Base-by-base conservation (phyloP, 2,329 filamentous ascomycete genomes). In the Fusarium setosum region DNA sequence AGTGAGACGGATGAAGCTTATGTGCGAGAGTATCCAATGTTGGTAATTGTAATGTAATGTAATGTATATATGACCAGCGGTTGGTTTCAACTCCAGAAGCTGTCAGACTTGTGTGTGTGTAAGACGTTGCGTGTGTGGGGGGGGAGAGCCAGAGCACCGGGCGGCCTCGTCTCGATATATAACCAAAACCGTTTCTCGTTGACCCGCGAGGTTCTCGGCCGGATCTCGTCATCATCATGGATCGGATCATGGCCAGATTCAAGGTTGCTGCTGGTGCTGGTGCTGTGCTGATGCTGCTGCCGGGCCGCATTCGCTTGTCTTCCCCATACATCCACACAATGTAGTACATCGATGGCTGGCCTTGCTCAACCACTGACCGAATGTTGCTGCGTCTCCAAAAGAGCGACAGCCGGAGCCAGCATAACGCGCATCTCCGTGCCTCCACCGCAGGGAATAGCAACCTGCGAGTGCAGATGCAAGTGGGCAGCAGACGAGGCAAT, bases 1-100 rank as follows among this genome's bases (percentile, higher is more conserved):
- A 32, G 61, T 65, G 59, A 65, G 61, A 57, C 56, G 41, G 47
- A 52, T 56, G 42, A 60, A 51, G 63, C 44, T 56, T 67, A 61
- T 50, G 24, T 38, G 40, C n/a, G n/a, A n/a, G n/a, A n/a, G n/a
- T n/a, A n/a, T n/a, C n/a, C n/a, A n/a, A n/a, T n/a, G n/a, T n/a
- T n/a, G n/a, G n/a, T n/a, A n/a, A n/a, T n/a, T n/a, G n/a, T n/a
- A n/a, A n/a, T n/a, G n/a, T n/a, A n/a, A n/a, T n/a, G n/a, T n/a
- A n/a, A n/a, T n/a, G n/a, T n/a, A n/a, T n/a, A n/a, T n/a, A n/a
- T n/a, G n/a, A n/a, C n/a, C n/a, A n/a, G n/a, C n/a, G n/a, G n/a
- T n/a, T n/a, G n/a, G n/a, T n/a, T n/a, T n/a, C n/a, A n/a, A n/a
- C n/a, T n/a, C n/a, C n/a, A n/a, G n/a, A 56, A 57, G 20, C 37